Base-by-base conservation (phyloP, 148 eudicot genomes). In the Nepenthes gracilis region DNA sequence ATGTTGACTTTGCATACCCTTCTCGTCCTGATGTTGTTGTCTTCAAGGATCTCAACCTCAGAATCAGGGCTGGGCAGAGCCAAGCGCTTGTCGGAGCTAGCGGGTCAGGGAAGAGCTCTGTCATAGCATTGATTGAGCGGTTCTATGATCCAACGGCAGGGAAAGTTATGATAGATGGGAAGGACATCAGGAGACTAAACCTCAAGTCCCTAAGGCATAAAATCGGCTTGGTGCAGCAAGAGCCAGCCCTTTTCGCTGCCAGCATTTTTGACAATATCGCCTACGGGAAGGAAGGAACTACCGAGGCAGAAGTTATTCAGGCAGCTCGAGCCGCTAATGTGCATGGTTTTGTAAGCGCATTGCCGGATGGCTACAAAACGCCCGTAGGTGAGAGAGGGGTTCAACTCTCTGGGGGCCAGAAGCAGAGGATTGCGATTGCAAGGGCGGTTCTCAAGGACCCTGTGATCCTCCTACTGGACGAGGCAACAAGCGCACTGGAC, bases 61-160 rank as follows among this genome's bases (percentile, higher is more conserved):
- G 99, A 53, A 93, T 93, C 51, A 80, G 99, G 7, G 97, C 99
- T 0, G 99, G 99, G 7, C 97, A 85, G 59, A 93, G 99, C 73
- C 99, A 93, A 58, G 99, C 99, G 43, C 90, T 93, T 0, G 97
- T 93, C 0, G 98, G 98, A 38, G 91, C 96, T 2, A 93, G 98
- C 55, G 99, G 99, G 58, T 93, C 97, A 0, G 99, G 99, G 2
- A 93, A 93, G 78, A 93, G 99, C 58, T 89, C 99, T 0, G 97
- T 89, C 12, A 81, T 93, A 32, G 89, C 95, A 0, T 64, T 93
- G 64, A 83, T 93, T 1, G 96, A 93, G 70, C 68, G 99, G 53
- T 93, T 93, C 71, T 93, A 93, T 33, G 99, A 93, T 60, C 99
- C 99, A 2, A 43, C 52, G 1, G 76, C 69, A 0, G 99, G 99